phyloP scores from a whole-genome alignment of 1,284 basidiomycete species.

The Naganishia sp. region DNA sequence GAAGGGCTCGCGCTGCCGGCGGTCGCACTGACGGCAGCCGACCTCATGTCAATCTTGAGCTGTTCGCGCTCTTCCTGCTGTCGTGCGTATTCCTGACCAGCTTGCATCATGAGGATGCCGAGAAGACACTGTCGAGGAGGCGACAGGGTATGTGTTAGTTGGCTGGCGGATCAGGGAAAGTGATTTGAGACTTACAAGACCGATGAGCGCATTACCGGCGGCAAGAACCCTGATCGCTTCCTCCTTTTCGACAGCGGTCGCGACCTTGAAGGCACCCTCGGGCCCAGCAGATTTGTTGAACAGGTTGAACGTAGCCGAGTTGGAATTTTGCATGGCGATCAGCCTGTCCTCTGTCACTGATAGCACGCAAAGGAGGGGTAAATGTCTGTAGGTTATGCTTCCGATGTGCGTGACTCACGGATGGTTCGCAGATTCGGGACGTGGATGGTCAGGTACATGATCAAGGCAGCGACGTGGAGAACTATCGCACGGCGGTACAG shows the following conservation, averaged over 20 bases:
- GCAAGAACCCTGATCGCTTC: slow-evolving; percentile 77
- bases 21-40: slow-evolving; percentile 27
- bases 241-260: slow-evolving; percentile 63
- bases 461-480: slow-evolving; percentile 69
- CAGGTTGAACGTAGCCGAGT: neutral
- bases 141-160: neutral
- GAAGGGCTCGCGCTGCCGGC: slow-evolving; percentile 5
- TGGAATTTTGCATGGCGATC: slow-evolving; percentile 6
- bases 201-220: slow-evolving; percentile 80
- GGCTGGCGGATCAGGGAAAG: neutral
- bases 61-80: slow-evolving; percentile 66
- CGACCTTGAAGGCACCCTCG: neutral
- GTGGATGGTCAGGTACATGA: slow-evolving; percentile 76
- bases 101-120: slow-evolving; percentile 60
- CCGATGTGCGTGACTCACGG: slow-evolving; percentile 37
- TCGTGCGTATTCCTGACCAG: slow-evolving; percentile 79
- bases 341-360: slow-evolving; percentile 23
- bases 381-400: neutral
- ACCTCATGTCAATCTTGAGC: slow-evolving; percentile 56
- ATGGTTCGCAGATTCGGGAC: slow-evolving; percentile 71
- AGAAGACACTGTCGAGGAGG: slow-evolving; percentile 38
- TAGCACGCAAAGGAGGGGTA: neutral
- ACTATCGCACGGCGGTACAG: slow-evolving; percentile 54
- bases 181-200: slow-evolving; percentile 58
- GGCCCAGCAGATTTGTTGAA: slow-evolving; percentile 8